phyloP scores from a whole-genome alignment of 345 rosid species.

The Salix suchowensis region DNA sequence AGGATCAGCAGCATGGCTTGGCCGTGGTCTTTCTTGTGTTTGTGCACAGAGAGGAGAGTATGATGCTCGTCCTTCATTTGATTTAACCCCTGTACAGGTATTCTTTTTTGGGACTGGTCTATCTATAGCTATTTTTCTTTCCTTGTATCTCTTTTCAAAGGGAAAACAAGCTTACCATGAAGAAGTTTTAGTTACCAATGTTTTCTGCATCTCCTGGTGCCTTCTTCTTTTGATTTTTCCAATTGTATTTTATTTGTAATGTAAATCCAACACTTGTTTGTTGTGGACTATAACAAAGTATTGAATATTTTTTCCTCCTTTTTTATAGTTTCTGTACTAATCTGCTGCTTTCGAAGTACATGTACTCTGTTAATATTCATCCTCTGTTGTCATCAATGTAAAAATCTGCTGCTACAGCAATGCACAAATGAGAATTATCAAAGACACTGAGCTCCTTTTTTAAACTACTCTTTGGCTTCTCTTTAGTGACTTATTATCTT shows the following conservation, averaged over 20 bases:
- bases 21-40: slow-evolving; percentile 96
- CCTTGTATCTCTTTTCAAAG: neutral
- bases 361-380: neutral
- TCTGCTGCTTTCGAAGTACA: neutral
- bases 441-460: neutral
- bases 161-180: neutral
- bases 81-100: slow-evolving; percentile 92
- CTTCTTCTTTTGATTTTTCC: neutral
- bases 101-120: neutral
- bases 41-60: slow-evolving; percentile 90
- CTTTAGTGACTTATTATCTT: neutral
- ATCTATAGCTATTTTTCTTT: neutral
- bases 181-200: neutral
- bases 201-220: neutral
- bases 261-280: neutral
- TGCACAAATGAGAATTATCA: neutral
- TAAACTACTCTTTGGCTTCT: neutral
- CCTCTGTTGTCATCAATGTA: neutral
- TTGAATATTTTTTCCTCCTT: neutral
- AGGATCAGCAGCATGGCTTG: slow-evolving; percentile 99
- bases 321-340: neutral
- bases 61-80: slow-evolving; percentile 88
- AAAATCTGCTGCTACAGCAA: neutral
- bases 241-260: neutral
- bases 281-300: neutral